Conservation (phyloP, 805 yeast genomes). For the Yarrowia phangngaensis region DNA sequence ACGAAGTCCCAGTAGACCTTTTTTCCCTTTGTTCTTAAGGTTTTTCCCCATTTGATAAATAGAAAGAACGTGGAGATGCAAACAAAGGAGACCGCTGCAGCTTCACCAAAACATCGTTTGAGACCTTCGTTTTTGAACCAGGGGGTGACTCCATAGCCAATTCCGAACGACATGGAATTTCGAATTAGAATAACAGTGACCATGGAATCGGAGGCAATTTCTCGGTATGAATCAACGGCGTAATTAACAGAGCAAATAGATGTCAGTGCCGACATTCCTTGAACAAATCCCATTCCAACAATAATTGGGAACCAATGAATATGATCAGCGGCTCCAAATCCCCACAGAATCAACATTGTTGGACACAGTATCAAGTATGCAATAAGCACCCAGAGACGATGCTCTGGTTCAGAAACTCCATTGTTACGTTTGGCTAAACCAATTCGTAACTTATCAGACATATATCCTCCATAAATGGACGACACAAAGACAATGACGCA, state of each 20-base stretch:
- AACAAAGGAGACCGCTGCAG: slow-evolving; percentile 10
- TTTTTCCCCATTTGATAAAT: slow-evolving; percentile 42
- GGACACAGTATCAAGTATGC: slow-evolving; percentile 46
- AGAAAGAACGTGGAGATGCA: slow-evolving; percentile 19
- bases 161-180: slow-evolving; percentile 48
- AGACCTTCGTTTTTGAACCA: slow-evolving; percentile 48
- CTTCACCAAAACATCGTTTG: slow-evolving; percentile 43
- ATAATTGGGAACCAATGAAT: slow-evolving; percentile 50
- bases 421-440: slow-evolving; percentile 35
- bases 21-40: slow-evolving; percentile 31
- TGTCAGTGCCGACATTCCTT: slow-evolving; percentile 45
- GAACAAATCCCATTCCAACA: slow-evolving; percentile 47
- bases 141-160: slow-evolving; percentile 51
- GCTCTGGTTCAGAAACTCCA: slow-evolving; percentile 50
- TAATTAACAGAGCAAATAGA: slow-evolving; percentile 47
- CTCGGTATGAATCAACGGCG: slow-evolving; percentile 47
- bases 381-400: slow-evolving; percentile 47
- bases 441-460: slow-evolving; percentile 15
- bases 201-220: slow-evolving; percentile 45
- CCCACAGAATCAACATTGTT: slow-evolving; percentile 49
- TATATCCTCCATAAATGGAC: slow-evolving; percentile 22
- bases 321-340: slow-evolving; percentile 49
- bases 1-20: slow-evolving; percentile 20
- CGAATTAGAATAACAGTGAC: slow-evolving; percentile 49
- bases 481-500: slow-evolving; percentile 10